A percentile compares a stretch with the other conserved stretches of the same genome.
Conservation (phyloP, 129 eudicot species). For the Heracleum sosnowskyi region DNA sequence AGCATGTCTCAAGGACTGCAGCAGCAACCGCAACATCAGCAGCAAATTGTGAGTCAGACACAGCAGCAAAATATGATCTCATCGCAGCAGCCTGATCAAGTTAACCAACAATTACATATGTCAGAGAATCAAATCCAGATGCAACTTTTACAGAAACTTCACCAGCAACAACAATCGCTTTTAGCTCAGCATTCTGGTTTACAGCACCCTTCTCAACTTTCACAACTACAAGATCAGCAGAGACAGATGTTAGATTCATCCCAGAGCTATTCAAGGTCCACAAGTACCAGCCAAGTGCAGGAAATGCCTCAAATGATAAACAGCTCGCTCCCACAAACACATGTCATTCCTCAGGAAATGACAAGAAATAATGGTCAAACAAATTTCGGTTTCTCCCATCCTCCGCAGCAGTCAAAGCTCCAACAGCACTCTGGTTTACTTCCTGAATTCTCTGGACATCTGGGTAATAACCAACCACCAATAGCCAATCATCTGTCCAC, state of each 20-base stretch:
- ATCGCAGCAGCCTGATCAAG: slow-evolving; percentile 43
- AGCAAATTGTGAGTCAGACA: slow-evolving; percentile 30
- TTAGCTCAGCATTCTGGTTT: slow-evolving; percentile 43
- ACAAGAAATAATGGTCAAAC: slow-evolving; percentile 40
- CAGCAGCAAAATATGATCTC: slow-evolving; percentile 44
- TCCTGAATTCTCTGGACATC: slow-evolving; percentile 39
- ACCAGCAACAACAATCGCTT: slow-evolving; percentile 70
- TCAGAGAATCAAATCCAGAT: slow-evolving; percentile 63
- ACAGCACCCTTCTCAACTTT: slow-evolving; percentile 31
- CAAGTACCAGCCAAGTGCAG: slow-evolving; percentile 38
- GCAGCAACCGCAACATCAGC: slow-evolving; percentile 41
- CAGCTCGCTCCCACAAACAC: slow-evolving; percentile 40
- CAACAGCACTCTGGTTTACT: slow-evolving; percentile 37
- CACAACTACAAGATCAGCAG: slow-evolving; percentile 53
- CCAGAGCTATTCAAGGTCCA: slow-evolving; percentile 49
- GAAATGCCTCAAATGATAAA: slow-evolving; percentile 42
- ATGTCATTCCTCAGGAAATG: slow-evolving; percentile 34
- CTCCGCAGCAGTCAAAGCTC: slow-evolving; percentile 42
- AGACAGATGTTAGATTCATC: slow-evolving; percentile 37
- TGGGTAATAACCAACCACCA: slow-evolving; percentile 25
- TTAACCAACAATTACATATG: slow-evolving; percentile 48
- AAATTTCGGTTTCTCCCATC: slow-evolving; percentile 48
- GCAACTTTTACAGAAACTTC: slow-evolving; percentile 70
- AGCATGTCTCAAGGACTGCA: slow-evolving; percentile 31
- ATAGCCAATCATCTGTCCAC: slow-evolving; percentile 47